Conservation (phyloP, 768 basidiomycete species). For the Lactifluus rugatus region DNA sequence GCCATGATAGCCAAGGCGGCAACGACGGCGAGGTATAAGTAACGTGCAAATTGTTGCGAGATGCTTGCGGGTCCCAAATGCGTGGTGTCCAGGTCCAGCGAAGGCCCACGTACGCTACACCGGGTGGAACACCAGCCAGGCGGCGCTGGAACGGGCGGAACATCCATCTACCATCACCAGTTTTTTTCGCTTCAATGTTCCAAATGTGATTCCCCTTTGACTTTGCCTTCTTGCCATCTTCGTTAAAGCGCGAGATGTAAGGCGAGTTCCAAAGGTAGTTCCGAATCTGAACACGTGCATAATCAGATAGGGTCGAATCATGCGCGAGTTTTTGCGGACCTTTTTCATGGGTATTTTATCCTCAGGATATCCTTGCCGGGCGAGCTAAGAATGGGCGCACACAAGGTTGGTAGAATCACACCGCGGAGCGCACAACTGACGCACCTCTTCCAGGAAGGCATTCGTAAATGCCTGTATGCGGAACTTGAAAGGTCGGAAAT, state of each 20-base stretch:
- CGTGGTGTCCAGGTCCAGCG: slow-evolving; percentile 87
- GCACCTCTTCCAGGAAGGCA: slow-evolving; percentile 85
- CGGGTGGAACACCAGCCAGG: slow-evolving; percentile 74
- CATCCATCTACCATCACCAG: slow-evolving; percentile 64
- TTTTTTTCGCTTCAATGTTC: slow-evolving; percentile 94
- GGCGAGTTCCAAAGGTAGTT: slow-evolving; percentile 95
- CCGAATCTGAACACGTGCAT: slow-evolving; percentile 48
- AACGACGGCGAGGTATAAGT: slow-evolving; percentile 71
- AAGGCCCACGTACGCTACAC: slow-evolving; percentile 71
- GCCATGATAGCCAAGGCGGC: slow-evolving; percentile 86
- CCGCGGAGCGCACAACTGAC: slow-evolving; percentile 20
- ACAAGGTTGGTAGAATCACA: background rate
- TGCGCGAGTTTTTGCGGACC: slow-evolving; percentile 34
- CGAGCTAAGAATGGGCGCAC: slow-evolving; percentile 42
- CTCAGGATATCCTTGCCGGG: slow-evolving; percentile 78
- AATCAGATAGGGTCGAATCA: slow-evolving; percentile 14
- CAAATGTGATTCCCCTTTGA: slow-evolving; percentile 99
- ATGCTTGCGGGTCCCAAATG: slow-evolving; percentile 94
- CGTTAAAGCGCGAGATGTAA: slow-evolving; percentile 93
- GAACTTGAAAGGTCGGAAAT: slow-evolving; percentile 98
- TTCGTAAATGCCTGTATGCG: slow-evolving; percentile 97
- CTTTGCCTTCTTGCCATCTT: slow-evolving; percentile 98
- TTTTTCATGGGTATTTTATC: slow-evolving; percentile 97
- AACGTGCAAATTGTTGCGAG: slow-evolving; percentile 70
- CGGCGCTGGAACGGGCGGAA: slow-evolving; percentile 85